These are phyloP conservation scores for Geotrichum carabidarum DNA, from an alignment of 1,139 yeast species.

Conservation along the genomic window DNA sequence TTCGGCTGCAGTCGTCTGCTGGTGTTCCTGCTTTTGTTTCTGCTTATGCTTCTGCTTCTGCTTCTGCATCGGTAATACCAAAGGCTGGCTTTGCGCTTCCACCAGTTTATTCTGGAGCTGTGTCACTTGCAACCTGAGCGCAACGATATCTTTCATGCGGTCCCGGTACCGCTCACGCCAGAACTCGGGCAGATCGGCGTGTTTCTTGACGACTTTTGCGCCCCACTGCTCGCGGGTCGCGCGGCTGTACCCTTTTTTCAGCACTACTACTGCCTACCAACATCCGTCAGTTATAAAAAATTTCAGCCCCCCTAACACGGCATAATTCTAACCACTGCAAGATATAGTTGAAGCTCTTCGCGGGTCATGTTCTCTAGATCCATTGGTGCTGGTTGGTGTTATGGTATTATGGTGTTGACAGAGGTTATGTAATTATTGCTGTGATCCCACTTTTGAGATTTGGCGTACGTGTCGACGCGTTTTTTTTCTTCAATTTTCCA, in stretches of 20 bases:
- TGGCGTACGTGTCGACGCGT: too few species aligned
- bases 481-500: too few species aligned
- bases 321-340: constrained; percentile 7
- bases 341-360: constrained; percentile 4
- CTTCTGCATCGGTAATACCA: background rate
- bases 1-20: background rate
- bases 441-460: too few species aligned
- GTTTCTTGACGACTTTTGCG: constrained; percentile 1
- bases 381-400: background rate
- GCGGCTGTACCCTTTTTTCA: constrained; percentile 10
- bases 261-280: constrained; percentile 9
- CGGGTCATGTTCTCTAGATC: background rate
- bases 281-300: background rate
- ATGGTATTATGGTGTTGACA: background rate
- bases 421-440: background rate
- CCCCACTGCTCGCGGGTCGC: background rate
- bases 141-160: constrained; percentile 5
- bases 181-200: constrained; percentile 13
- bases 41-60: background rate
- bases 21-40: background rate
- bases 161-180: constrained; percentile 13
- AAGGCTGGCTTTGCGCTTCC: background rate
- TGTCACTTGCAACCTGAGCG: background rate
- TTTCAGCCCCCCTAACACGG: background rate
- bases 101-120: background rate